phyloP scores from a whole-genome alignment of 2,329 filamentous ascomycete genomes.

The Chrysoporthe deuterocubensis region DNA sequence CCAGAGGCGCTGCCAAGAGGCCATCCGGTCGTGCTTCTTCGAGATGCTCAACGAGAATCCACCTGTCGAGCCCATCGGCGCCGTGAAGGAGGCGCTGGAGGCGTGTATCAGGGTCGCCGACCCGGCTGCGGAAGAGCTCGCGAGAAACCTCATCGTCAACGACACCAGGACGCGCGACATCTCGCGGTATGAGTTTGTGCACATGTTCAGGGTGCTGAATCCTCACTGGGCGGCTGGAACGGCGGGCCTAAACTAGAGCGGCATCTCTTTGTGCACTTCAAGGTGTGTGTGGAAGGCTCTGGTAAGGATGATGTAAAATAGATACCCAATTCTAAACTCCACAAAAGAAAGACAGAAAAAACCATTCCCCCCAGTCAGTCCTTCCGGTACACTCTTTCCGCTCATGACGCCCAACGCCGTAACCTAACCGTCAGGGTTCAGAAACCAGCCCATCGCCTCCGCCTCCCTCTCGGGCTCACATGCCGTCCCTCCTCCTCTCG shows the following conservation, averaged over 20 bases:
- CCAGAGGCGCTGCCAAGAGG: slow-evolving; percentile 49
- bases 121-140: slow-evolving; percentile 47
- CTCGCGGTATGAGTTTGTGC: slow-evolving; percentile 39
- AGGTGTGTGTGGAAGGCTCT: not conserved
- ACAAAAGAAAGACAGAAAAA: not conserved
- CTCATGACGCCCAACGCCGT: not conserved
- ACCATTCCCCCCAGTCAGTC: not conserved
- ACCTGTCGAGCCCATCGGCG: slow-evolving; percentile 48
- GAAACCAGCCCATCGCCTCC: not conserved
- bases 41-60: slow-evolving; percentile 63
- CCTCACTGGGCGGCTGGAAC: slow-evolving; percentile 13
- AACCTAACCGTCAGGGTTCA: not conserved
- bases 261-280: not conserved
- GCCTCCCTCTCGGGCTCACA: not conserved
- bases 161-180: slow-evolving; percentile 20
- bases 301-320: not conserved
- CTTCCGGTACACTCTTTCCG: no score
- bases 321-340: not conserved
- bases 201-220: slow-evolving; percentile 33
- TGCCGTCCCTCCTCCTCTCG: not conserved
- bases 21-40: slow-evolving; percentile 56
- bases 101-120: slow-evolving; percentile 61
- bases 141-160: slow-evolving; percentile 31
- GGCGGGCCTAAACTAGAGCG: not conserved
- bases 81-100: slow-evolving; percentile 53